These are phyloP conservation scores for Eragrostis nindensis DNA, from an alignment of 176 grass and related monocot genomes.

Conservation along the genomic window DNA sequence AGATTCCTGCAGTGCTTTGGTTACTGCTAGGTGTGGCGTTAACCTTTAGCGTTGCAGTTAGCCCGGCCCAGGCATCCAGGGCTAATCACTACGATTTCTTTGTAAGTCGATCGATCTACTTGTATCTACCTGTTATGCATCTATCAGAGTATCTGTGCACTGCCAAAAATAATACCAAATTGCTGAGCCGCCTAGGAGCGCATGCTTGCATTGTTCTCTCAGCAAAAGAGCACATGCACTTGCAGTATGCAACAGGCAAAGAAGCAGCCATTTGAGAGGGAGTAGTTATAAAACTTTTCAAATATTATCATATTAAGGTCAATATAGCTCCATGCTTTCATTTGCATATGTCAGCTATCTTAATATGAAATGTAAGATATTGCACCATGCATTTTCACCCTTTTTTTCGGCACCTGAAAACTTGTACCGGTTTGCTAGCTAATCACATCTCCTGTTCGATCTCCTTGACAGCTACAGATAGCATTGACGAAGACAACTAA, in stretches of 20 bases:
- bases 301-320: neutral
- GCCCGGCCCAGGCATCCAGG: conserved; percentile 23
- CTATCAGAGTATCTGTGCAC: neutral
- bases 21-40: conserved; percentile 26
- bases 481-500: neutral
- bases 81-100: conserved; percentile 43
- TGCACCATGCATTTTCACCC: too few species aligned
- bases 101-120: conserved; percentile 24
- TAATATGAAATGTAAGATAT: neutral
- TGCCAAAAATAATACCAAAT: neutral
- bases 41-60: conserved; percentile 22
- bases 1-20: conserved; percentile 25
- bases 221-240: neutral
- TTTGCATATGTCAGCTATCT: neutral
- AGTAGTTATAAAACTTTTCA: neutral
- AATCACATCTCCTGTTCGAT: too few species aligned
- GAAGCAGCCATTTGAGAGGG: neutral
- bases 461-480: neutral
- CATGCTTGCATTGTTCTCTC: neutral
- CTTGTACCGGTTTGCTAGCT: too few species aligned
- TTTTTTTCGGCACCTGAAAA: too few species aligned
- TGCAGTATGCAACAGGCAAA: neutral
- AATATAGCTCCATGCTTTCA: neutral
- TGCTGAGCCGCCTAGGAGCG: neutral
- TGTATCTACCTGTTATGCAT: neutral